phyloP scores from a whole-genome alignment of 345 rosid genomes.

The Dovyalis caffra region DNA sequence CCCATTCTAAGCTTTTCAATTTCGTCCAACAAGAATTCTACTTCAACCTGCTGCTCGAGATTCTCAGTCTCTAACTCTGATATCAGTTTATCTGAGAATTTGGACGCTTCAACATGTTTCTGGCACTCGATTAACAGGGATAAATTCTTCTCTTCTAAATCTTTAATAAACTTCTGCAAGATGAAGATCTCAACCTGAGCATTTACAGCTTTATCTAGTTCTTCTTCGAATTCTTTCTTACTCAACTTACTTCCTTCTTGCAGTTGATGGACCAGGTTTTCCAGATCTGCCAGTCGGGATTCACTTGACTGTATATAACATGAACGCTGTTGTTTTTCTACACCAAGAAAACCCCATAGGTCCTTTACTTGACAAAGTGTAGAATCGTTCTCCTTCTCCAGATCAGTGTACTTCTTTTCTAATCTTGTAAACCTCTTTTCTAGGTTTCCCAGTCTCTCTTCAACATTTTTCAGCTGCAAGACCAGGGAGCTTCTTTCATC shows the following conservation, averaged over 20 bases:
- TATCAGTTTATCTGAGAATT: conserved; percentile 26
- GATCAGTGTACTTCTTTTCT: conserved; percentile 30
- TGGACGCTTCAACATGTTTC: conserved; percentile 32
- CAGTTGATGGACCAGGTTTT: conserved; percentile 58
- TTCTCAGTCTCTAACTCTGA: conserved; percentile 31
- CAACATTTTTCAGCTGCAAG: conserved; percentile 32
- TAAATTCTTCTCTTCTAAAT: conserved; percentile 33
- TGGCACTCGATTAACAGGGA: conserved; percentile 30
- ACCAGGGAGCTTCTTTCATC: conserved; percentile 25
- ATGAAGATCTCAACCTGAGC: conserved; percentile 34
- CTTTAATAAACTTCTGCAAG: conserved; percentile 35
- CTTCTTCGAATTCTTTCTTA: conserved; percentile 72
- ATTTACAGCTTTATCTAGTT: conserved; percentile 55
- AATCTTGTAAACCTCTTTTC: conserved; percentile 64
- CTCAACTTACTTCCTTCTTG: conserved; percentile 55
- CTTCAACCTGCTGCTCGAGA: conserved; percentile 38
- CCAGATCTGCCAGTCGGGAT: conserved; percentile 62
- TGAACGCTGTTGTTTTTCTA: conserved; percentile 60
- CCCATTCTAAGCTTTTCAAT: conserved; percentile 30
- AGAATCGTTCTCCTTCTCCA: conserved; percentile 26
- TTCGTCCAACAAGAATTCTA: conserved; percentile 32
- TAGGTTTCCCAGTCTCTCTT: conserved; percentile 48
- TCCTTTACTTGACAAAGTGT: conserved; percentile 22
- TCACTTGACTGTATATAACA: conserved; percentile 55
- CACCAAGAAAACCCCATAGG: conserved; percentile 49